Evolutionary conservation across 2,329 filamentous ascomycete genomes (phyloP).

Genomic region (Cryphonectria naterciae): DNA sequence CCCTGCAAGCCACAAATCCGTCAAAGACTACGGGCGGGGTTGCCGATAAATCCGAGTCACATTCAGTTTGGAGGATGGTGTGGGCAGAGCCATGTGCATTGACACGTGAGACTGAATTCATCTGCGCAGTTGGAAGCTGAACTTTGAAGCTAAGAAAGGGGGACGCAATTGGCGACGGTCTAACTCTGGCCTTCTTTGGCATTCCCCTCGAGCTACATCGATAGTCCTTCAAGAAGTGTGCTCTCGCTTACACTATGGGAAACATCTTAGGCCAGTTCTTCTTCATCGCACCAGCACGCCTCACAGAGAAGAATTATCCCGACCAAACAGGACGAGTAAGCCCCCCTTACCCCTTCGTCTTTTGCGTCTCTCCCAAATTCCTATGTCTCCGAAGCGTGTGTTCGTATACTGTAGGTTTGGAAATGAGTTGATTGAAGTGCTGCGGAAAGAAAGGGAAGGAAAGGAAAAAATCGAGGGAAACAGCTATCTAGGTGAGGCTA

Average conservation of each 20-base stretch:
- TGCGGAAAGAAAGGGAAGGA: too few species aligned
- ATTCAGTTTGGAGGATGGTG: not conserved
- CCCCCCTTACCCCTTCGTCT: not conserved
- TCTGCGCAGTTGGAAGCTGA: too few species aligned
- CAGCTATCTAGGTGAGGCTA: too few species aligned
- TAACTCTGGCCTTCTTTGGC: not conserved
- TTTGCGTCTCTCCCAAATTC: too few species aligned
- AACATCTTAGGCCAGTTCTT: slow-evolving; percentile 34
- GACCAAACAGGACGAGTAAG: slow-evolving; percentile 33
- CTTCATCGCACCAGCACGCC: slow-evolving; percentile 30
- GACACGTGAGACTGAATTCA: too few species aligned
- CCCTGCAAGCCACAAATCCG: not conserved
- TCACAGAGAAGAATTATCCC: slow-evolving; percentile 36
- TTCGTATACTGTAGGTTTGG: not conserved
- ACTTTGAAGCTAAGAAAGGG: not conserved
- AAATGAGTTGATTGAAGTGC: too few species aligned
- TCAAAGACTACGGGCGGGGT: not conserved
- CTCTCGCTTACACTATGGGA: slow-evolving; percentile 30
- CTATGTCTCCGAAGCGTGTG: not conserved
- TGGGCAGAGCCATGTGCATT: not conserved
- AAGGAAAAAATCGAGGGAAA: too few species aligned
- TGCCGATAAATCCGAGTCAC: not conserved
- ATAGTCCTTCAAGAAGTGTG: not conserved
- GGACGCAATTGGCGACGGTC: not conserved
- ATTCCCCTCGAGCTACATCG: not conserved